These are phyloP conservation scores for Viridothelium virens DNA, from an alignment of 495 filamentous ascomycete genomes.

Conservation along the genomic window DNA sequence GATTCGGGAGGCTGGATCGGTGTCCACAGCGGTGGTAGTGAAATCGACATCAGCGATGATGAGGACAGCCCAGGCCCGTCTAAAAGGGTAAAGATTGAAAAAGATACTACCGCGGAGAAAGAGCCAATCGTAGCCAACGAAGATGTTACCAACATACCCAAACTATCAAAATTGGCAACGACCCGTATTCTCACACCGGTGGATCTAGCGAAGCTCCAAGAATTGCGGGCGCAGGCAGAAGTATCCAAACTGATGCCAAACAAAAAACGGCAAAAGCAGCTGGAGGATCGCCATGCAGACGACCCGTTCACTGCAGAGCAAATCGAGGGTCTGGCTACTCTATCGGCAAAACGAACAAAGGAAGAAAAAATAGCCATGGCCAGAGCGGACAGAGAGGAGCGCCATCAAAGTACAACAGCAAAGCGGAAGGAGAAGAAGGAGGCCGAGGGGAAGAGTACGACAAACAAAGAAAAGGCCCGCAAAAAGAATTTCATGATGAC, in stretches of 20 bases:
- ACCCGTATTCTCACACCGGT: constrained; percentile 85
- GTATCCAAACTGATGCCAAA: constrained; percentile 53
- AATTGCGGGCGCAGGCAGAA: constrained; percentile 66
- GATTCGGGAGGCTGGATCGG: constrained; percentile 88
- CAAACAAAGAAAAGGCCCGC: constrained; percentile 93
- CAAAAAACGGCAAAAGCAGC: constrained; percentile 26
- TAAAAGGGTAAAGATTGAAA: constrained; percentile 49
- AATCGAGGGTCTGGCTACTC: constrained; percentile 63
- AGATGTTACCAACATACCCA: constrained; percentile 33
- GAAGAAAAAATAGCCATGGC: constrained; percentile 76
- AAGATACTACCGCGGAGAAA: constrained; percentile 26
- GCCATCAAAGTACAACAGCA: constrained; percentile 71
- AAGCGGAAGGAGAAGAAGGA: constrained; percentile 76
- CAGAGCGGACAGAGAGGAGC: constrained; percentile 62
- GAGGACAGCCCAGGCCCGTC: constrained; percentile 48
- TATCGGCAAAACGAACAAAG: constrained; percentile 69
- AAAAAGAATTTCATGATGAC: constrained; percentile 99
- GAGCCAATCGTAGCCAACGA: constrained; percentile 22
- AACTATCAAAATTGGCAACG: constrained; percentile 65
- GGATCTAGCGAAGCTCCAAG: constrained; percentile 83
- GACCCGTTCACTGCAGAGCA: constrained; percentile 78
- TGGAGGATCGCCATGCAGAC: constrained; percentile 56
- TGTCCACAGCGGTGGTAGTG: constrained; percentile 72
- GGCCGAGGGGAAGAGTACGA: constrained; percentile 82
- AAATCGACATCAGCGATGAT: constrained; percentile 62